Percentiles rank a stretch among this genome's conserved stretches.
These are phyloP conservation scores for Xylaria arbuscula DNA, from an alignment of 2,329 filamentous ascomycete species.

Conservation along the genomic window DNA sequence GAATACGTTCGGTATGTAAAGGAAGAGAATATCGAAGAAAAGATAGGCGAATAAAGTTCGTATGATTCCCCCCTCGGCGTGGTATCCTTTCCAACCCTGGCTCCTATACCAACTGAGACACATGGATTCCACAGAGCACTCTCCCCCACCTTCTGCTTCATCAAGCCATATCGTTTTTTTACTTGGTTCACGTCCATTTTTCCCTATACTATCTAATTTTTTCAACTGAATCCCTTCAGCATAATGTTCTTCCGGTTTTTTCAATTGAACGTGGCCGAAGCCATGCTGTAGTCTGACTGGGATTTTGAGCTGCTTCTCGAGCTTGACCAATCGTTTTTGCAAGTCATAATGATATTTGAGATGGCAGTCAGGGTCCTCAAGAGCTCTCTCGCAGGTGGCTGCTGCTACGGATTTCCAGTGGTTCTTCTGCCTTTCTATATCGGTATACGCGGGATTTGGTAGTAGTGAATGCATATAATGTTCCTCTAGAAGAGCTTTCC, in stretches of 20 bases:
- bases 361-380: constrained; percentile 90
- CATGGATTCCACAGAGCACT: constrained; percentile 94
- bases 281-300: constrained; percentile 90
- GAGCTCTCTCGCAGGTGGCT: constrained; percentile 83
- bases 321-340: constrained; percentile 90
- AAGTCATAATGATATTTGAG: constrained; percentile 93
- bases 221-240: constrained; percentile 84
- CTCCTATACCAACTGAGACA: constrained; percentile 86
- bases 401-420: constrained; percentile 83
- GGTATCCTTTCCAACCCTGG: constrained; percentile 93
- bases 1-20: constrained; percentile 96
- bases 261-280: constrained; percentile 85
- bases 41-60: constrained; percentile 92
- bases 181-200: constrained; percentile 57
- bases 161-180: constrained; percentile 91
- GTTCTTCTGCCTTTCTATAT: constrained; percentile 72
- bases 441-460: constrained; percentile 53
- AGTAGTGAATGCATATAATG: constrained; percentile 84
- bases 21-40: constrained; percentile 92
- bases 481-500: constrained; percentile 92
- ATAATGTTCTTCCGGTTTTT: constrained; percentile 78
- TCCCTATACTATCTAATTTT: constrained; percentile 60
- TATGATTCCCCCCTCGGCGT: constrained; percentile 90
- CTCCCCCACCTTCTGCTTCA: constrained; percentile 71
- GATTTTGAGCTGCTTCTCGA: constrained; percentile 85